phyloP scores from a whole-genome alignment of 352 stramenopile genomes.

The Salisapilia sapeloensis region DNA sequence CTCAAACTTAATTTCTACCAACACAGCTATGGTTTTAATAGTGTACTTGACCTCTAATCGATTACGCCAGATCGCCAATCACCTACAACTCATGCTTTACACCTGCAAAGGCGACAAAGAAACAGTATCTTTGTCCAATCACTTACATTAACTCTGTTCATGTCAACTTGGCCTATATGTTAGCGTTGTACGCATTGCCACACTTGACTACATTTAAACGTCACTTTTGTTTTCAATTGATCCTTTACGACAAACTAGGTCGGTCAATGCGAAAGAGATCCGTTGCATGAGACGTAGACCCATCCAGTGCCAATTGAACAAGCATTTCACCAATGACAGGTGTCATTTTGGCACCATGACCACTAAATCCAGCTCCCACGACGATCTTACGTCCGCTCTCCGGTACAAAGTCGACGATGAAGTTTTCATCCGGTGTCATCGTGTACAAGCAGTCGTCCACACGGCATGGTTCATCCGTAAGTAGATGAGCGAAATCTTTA shows the following conservation, averaged over 20 bases:
- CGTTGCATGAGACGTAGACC: slow-evolving; percentile 18
- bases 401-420: slow-evolving; percentile 44
- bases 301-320: slow-evolving; percentile 35
- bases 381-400: slow-evolving; percentile 20
- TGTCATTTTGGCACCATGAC: slow-evolving; percentile 77
- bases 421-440: slow-evolving; percentile 60
- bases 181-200: no score
- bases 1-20: no score
- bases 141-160: no score
- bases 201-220: no score
- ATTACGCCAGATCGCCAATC: no score
- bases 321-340: slow-evolving; percentile 70
- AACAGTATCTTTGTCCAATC: no score
- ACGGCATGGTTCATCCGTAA: slow-evolving; percentile 16
- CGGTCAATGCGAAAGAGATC: slow-evolving; percentile 19
- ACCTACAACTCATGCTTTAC: no score
- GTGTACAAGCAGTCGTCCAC: slow-evolving; percentile 70
- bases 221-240: no score
- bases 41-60: no score
- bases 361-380: slow-evolving; percentile 58
- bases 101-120: no score
- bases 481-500: slow-evolving; percentile 27
- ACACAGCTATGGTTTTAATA: no score
- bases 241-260: slow-evolving; percentile 2
- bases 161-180: no score